phyloP scores from a whole-genome alignment of 306 rosid genomes.

The Mimosa bimucronata region DNA sequence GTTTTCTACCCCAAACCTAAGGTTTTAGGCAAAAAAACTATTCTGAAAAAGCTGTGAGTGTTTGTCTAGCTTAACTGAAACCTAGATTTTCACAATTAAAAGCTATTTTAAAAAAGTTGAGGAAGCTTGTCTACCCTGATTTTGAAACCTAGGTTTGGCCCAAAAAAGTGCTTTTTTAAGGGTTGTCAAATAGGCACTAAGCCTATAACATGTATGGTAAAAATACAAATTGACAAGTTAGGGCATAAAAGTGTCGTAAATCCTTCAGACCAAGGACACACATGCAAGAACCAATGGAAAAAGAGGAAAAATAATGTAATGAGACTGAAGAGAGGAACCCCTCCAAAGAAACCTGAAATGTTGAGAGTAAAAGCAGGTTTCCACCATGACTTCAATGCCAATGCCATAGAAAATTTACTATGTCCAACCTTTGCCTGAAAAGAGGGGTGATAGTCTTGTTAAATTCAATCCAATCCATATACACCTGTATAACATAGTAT shows the following conservation, averaged over 20 bases:
- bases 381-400: conserved; percentile 99
- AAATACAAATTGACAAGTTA: conserved; percentile 1
- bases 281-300: conserved; percentile 3
- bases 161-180: too few species aligned
- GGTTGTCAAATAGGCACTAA: too few species aligned
- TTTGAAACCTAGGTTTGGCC: too few species aligned
- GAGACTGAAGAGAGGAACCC: conserved; percentile 29
- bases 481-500: conserved; percentile 32
- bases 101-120: too few species aligned
- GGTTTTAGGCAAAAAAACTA: too few species aligned
- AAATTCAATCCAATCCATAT: conserved; percentile 35
- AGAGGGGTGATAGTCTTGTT: conserved; percentile 32
- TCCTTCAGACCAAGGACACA: neutral
- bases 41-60: too few species aligned
- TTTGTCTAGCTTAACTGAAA: too few species aligned
- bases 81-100: too few species aligned
- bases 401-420: conserved; percentile 66
- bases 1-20: too few species aligned
- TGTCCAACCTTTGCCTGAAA: conserved; percentile 88
- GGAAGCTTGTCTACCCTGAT: too few species aligned
- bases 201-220: neutral
- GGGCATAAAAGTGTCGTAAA: conserved; percentile 11
- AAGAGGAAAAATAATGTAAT: conserved; percentile 3
- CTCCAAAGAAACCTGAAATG: conserved; percentile 69
- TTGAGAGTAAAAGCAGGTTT: conserved; percentile 90